phyloP scores from a whole-genome alignment of 164 flowering plant genomes.

The Berberis vulgaris region DNA sequence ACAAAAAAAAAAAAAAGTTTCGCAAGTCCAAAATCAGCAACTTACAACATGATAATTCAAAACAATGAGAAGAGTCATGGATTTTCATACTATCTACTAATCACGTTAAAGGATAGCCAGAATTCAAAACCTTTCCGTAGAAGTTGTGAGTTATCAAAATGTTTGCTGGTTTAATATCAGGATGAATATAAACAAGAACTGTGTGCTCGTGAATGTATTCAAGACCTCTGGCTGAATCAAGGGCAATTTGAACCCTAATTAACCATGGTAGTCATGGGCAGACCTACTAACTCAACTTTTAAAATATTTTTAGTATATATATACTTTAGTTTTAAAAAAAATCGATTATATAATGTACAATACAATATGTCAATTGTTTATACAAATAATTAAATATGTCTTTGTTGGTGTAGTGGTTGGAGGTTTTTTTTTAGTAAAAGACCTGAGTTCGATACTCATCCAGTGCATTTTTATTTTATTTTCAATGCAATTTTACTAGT shows the following conservation, averaged over 20 bases:
- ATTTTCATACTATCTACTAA: background rate
- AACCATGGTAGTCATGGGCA: conserved; percentile 45
- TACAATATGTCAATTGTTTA: too few species aligned
- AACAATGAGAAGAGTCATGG: conserved; percentile 1
- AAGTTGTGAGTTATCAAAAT: conserved; percentile 83
- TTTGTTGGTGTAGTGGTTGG: too few species aligned
- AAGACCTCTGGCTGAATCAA: conserved; percentile 97
- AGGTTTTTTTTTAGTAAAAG: too few species aligned
- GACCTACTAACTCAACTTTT: too few species aligned
- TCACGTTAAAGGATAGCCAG: background rate
- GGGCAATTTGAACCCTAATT: conserved; percentile 84
- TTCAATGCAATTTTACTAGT: too few species aligned
- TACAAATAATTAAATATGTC: too few species aligned
- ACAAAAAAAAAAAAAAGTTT: conserved; percentile 24
- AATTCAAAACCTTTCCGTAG: conserved; percentile 62
- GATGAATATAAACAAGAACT: conserved; percentile 90
- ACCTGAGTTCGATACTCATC: too few species aligned
- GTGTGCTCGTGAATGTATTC: conserved; percentile 97
- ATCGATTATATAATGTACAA: too few species aligned
- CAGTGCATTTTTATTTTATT: too few species aligned
- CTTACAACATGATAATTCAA: conserved; percentile 35
- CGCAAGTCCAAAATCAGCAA: conserved; percentile 92
- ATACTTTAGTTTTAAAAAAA: too few species aligned
- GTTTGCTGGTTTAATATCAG: conserved; percentile 92
- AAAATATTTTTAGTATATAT: too few species aligned